Evolutionary conservation across 225 moss, liverwort and hornwort species (phyloP).

Genomic region (Rhytidiadelphus loreus): DNA sequence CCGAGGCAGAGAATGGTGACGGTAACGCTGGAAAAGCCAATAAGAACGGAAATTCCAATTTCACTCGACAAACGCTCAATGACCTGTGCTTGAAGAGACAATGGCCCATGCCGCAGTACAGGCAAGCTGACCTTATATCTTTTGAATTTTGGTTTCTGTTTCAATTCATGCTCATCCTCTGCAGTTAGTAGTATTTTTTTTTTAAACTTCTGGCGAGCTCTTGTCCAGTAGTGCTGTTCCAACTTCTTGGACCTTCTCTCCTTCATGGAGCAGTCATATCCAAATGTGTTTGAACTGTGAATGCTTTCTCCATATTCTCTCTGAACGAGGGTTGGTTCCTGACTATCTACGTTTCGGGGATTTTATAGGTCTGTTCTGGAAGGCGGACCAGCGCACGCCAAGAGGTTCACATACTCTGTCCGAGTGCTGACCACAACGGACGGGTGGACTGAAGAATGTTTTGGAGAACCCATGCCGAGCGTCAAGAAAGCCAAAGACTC

Average conservation of each 20-base stretch:
- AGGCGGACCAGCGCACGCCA: conserved; percentile 97
- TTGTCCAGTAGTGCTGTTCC: neutral
- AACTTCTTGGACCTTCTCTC: neutral
- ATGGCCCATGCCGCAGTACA: conserved; percentile 99
- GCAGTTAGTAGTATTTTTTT: neutral
- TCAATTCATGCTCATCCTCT: neutral
- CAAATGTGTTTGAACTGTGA: neutral
- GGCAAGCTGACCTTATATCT: conserved; percentile 14
- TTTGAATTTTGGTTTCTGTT: neutral
- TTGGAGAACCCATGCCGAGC: conserved; percentile 98
- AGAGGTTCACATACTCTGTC: conserved; percentile 94
- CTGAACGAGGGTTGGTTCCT: neutral
- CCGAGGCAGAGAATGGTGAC: conserved; percentile 67
- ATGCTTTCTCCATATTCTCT: neutral
- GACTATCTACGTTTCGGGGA: neutral
- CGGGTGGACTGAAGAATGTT: conserved; percentile 97
- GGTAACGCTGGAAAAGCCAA: conserved; percentile 32
- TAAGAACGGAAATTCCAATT: conserved; percentile 50
- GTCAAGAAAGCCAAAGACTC: conserved; percentile 99
- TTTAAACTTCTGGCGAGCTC: neutral
- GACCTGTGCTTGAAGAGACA: conserved; percentile 94
- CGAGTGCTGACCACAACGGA: conserved; percentile 90
- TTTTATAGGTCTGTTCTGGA: conserved; percentile 64
- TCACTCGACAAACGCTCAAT: conserved; percentile 94
- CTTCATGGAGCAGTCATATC: neutral